Evolutionary conservation across 176 grass and related monocot genomes (phyloP), one percentile per base, ranked within the genome.

Genomic region (Rhynchospora pubera): DNA sequence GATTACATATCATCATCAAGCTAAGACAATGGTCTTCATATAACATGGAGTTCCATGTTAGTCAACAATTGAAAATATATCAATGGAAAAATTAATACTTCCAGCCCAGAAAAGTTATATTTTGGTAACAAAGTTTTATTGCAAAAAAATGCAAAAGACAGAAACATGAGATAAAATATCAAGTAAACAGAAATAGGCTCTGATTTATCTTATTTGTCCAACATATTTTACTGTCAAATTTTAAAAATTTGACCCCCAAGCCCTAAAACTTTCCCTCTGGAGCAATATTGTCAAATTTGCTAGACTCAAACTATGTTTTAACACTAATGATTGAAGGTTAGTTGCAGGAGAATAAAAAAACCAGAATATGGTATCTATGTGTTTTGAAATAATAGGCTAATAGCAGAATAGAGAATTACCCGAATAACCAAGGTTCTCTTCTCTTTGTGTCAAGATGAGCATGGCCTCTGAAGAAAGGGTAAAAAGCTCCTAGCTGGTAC

Each of bases 401-500:
- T 26, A 74, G 45, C 7, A 24, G 45, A 23, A 28, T 79, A 60
- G 68, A 55, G 46, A 59, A 83, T 84, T 97, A 97, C 94, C 94
- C 94, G 34, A 97, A 97, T 88, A 97, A 64, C 94, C 94, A 97
- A 82, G 94, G 94, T 53, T 97, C 94, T 52, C 94, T 90, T 86
- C 94, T 90, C 88, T 91, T 97, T 30, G 94, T 97, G 72, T 97
- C 94, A 85, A 92, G 94, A 86, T 97, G 94, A 75, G 94, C 94
- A 88, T 94, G 94, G 15, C 23, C 94, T 83, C 94, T 91, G 43
- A 97, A 97, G 83, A 97, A 97, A 88, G 94, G 94, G 75, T 97
- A 97, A 77, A 92, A 97, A n/a, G 94, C 94, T 86, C 90, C 94
- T 24, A 97, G 86, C 86, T 97, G 94, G 81, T 97, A 97, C 94